Conservation (phyloP, 1,284 basidiomycete genomes). For the Ganoderma lingzhi region DNA sequence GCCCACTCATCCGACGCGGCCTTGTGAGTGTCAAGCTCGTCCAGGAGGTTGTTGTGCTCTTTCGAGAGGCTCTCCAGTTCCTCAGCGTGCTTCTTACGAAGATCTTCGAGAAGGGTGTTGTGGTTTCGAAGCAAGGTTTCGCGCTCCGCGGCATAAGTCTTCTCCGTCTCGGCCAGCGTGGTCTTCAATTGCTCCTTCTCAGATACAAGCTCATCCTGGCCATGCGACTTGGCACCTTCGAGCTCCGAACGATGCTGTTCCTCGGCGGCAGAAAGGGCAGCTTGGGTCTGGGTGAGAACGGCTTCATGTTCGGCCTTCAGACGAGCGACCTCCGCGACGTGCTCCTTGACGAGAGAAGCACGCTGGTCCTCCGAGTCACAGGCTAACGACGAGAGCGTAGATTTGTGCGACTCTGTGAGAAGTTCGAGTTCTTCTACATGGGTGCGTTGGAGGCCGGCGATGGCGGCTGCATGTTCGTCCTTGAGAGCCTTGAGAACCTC, state of each 20-base stretch:
- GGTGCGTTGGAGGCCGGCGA: slow-evolving; percentile 61
- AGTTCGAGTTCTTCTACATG: slow-evolving; percentile 61
- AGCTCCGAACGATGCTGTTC: slow-evolving; percentile 54
- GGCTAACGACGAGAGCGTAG: slow-evolving; percentile 41
- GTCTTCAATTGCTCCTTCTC: slow-evolving; percentile 51
- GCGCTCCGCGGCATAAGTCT: slow-evolving; percentile 47
- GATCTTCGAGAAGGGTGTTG: slow-evolving; percentile 56
- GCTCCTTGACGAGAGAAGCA: slow-evolving; percentile 42
- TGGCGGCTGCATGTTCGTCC: slow-evolving; percentile 52
- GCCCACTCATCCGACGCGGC: slow-evolving; percentile 63
- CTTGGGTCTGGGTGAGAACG: slow-evolving; percentile 53
- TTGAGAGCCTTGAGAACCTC: slow-evolving; percentile 46
- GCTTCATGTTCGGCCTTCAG: slow-evolving; percentile 56
- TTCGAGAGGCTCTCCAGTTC: slow-evolving; percentile 53
- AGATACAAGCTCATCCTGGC: slow-evolving; percentile 48
- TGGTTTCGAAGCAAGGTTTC: slow-evolving; percentile 59
- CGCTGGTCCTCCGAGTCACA: slow-evolving; percentile 39
- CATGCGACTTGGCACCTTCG: slow-evolving; percentile 48
- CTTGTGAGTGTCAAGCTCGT: slow-evolving; percentile 73
- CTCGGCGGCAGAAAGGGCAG: slow-evolving; percentile 51
- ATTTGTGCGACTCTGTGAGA: slow-evolving; percentile 56
- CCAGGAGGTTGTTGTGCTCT: slow-evolving; percentile 61
- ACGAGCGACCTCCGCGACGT: slow-evolving; percentile 50
- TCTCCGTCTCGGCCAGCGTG: slow-evolving; percentile 48
- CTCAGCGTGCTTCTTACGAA: slow-evolving; percentile 46